Percentiles rank a stretch among this genome's conserved stretches.
Conservation (phyloP, 257 asterid species). For the Penstemon barbatus region DNA sequence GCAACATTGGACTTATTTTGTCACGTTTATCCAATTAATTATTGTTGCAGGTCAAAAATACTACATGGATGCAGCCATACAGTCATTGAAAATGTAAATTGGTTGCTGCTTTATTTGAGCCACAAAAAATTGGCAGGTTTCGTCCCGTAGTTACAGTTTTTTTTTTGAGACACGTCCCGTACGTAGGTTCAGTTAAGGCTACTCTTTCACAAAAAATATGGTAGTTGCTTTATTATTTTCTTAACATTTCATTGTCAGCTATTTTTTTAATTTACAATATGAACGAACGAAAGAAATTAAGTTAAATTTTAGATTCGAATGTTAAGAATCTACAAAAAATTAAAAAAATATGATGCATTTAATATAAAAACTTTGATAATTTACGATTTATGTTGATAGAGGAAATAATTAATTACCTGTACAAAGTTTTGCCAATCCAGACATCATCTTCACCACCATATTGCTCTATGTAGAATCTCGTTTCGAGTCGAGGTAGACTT, state of each 20-base stretch:
- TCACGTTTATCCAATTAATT: not conserved
- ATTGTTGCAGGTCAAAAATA: not conserved
- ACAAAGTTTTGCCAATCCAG: slow-evolving; percentile 93
- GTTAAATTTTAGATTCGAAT: no score
- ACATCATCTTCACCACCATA: slow-evolving; percentile 91
- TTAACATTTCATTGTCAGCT: no score
- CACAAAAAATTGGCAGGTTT: not conserved
- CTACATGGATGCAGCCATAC: not conserved
- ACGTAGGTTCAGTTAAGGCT: not conserved
- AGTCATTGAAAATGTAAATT: slow-evolving; percentile 20
- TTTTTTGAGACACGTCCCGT: no score
- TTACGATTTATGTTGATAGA: no score
- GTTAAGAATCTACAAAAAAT: no score
- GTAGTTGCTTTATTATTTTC: no score
- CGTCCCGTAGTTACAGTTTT: not conserved
- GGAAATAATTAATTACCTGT: slow-evolving; percentile 47
- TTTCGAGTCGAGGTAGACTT: slow-evolving; percentile 71
- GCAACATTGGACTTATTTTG: not conserved
- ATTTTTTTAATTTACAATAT: no score
- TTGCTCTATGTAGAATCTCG: slow-evolving; percentile 71
- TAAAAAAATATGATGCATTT: no score
- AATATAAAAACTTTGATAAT: not conserved
- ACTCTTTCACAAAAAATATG: slow-evolving; percentile 11
- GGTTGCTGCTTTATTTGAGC: slow-evolving; percentile 1
- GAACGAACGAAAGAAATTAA: no score